A percentile compares a stretch with the other conserved stretches of the same genome.
These are phyloP conservation scores for Populus tomentosa DNA, from an alignment of 441 rosid genomes.

Conservation along the genomic window DNA sequence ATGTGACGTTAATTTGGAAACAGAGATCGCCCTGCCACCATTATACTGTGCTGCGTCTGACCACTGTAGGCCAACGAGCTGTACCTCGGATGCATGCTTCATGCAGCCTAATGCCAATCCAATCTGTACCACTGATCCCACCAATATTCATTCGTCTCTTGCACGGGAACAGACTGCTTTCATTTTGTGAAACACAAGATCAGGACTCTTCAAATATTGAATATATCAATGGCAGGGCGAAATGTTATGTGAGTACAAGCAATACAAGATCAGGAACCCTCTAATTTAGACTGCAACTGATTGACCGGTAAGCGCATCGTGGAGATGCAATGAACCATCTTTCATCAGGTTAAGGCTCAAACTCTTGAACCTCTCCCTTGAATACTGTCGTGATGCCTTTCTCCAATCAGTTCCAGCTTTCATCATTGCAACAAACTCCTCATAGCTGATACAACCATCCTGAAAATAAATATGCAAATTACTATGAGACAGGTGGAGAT, in stretches of 20 bases:
- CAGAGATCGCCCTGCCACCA: conserved; percentile 5
- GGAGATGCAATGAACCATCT: conserved; percentile 92
- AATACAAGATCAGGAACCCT: conserved; percentile 8
- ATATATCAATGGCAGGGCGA: conserved; percentile 4
- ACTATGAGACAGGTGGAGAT: background rate
- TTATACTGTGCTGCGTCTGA: conserved; percentile 2
- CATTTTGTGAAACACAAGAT: conserved; percentile 6
- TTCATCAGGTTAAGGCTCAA: conserved; percentile 91
- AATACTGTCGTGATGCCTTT: conserved; percentile 95
- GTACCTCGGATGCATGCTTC: conserved; percentile 9
- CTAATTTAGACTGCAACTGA: conserved; percentile 53
- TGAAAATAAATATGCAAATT: conserved; percentile 20
- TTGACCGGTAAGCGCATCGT: conserved; percentile 78
- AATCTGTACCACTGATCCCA: background rate
- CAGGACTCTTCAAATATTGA: conserved; percentile 1
- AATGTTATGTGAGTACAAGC: conserved; percentile 11
- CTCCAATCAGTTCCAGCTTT: conserved; percentile 99
- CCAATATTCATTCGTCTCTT: conserved; percentile 7
- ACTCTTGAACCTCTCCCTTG: conserved; percentile 97
- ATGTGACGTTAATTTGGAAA: conserved; percentile 14
- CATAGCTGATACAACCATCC: conserved; percentile 87
- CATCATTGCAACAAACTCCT: conserved; percentile 96
- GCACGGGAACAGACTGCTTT: background rate
- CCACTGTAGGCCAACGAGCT: background rate
- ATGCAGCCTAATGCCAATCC: conserved; percentile 13